Evolutionary conservation across 352 stramenopile genomes (phyloP), one percentile per base, ranked within the genome.

Genomic region (Thalassiosira gravida): DNA sequence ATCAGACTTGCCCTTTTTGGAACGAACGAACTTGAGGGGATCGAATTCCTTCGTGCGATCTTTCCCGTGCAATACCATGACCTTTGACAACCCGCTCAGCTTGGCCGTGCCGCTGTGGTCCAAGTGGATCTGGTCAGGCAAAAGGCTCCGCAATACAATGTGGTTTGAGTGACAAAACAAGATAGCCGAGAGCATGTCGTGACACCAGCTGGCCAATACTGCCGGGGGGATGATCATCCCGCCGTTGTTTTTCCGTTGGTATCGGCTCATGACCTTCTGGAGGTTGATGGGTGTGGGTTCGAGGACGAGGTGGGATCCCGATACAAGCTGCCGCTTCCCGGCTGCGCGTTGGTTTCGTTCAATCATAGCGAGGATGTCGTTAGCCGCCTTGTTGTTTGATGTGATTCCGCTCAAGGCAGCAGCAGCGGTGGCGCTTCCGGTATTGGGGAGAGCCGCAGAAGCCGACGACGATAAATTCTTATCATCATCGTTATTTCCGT

Each of bases 151-250:
- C 32, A 94, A 22, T 63, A 94, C 62, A 37, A 94, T 85, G 50
- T 91, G 67, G 67, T 93, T 92, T 3, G 77, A 83, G 58, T 94
- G 90, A 61, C 87, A 93, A 57, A 92, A 89, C 11, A 82, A 82
- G 20, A 93, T 64, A 14, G 88, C 86, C 47, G 84, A 92, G 13
- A 94, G 46, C 24, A 94, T 77, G 42, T 94, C 90, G 69, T 92
- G 80, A 62, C 87, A 91, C 86, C 84, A 92, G 50, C 77, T 74
- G 25, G 80, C 64, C 63, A 94, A 78, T 20, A 94, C 74, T 22
- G 65, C 47, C 14, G 83, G 73, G 18, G 74, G 88, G 29, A 93
- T 72, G 9, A 80, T 80, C 32, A 27, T 55, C 0, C 49, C 64
- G n/a, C 46, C 56, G 25, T 50, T 67, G 49, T 81, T 83, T 46